Conservation (phyloP, 1,284 basidiomycete genomes). For the Laetiporus sulphureus region DNA sequence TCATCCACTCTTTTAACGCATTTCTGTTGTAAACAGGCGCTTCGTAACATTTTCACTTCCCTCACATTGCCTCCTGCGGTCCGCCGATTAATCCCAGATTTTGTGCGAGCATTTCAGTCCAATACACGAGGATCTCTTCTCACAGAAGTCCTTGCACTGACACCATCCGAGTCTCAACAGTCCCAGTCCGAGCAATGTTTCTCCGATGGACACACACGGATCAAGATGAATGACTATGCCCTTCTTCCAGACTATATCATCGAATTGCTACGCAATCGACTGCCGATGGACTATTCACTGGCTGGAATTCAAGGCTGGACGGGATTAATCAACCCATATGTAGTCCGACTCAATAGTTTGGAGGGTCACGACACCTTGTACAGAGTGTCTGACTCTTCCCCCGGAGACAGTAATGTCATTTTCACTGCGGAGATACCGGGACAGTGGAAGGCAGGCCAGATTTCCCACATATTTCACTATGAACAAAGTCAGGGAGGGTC, state of each 20-base stretch:
- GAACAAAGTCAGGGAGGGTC: neutral
- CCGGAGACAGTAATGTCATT: neutral
- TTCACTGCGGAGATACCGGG: neutral
- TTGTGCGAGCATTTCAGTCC: neutral
- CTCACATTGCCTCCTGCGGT: neutral
- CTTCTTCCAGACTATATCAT: neutral
- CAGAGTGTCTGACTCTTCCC: neutral
- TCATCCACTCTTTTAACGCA: neutral
- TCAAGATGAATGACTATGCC: too few relatives aligned
- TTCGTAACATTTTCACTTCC: neutral
- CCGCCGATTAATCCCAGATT: neutral
- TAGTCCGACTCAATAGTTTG: neutral
- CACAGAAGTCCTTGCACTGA: neutral
- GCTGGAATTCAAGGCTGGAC: neutral
- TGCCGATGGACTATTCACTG: neutral
- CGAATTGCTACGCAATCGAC: neutral
- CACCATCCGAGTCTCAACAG: neutral
- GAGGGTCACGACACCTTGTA: neutral
- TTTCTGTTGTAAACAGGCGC: neutral
- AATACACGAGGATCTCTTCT: neutral
- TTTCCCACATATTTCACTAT: neutral
- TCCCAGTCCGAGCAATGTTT: neutral
- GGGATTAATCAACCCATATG: neutral
- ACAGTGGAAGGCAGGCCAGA: neutral
- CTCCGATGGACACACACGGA: neutral